Evolutionary conservation across 305 asterid species (phyloP), one percentile per base, ranked within the genome.

Genomic region (Solanum hybrid): DNA sequence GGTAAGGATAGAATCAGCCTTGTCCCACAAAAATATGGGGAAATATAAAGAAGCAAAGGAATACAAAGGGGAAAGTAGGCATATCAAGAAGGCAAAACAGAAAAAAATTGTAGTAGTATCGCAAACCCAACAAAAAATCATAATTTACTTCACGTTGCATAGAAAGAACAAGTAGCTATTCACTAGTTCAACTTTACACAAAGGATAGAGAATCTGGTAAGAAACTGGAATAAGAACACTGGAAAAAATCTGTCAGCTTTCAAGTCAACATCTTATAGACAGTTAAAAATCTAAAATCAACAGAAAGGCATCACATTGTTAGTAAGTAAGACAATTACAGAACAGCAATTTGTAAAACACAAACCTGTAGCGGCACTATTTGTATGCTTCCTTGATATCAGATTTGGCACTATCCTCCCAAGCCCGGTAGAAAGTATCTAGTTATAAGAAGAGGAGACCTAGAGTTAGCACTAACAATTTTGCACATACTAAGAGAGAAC

Each of bases 381-480:
- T 20, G 99, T 97, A 91, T 96, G 99, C 92, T 97, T 96, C 93
- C 99, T 94, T 87, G 99, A 97, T 93, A 97, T 97, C 94, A 97
- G 91, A 91, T 97, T 97, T 37, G 99, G 99, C 85, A 97, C 97
- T 90, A 97, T 97, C 94, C 99, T 95, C 88, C 99, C 98, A 90
- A 96, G 98, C 86, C 98, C 99, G 85, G 99, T 96, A 31, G 98
- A 96, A 88, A 97, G 97, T 85, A 96, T 93, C 99, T 97, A 93
- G 37, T 89, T 72, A 88, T 64, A 91, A 46, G 91, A 64, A 88
- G 66, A 89, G 78, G 26, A 32, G 78, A 72, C 31, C 76, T 71
- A 89, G 75, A 77, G 75, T 89, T 89, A 87, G 37, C 87, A 88
- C 69, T 86, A 3, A 29, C 31, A 84, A 6, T 29, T 46, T 82